Evolutionary conservation across 176 grass and related monocot species (phyloP), one percentile per base, ranked within the genome.

Genomic region (Metroxylon sagu): DNA sequence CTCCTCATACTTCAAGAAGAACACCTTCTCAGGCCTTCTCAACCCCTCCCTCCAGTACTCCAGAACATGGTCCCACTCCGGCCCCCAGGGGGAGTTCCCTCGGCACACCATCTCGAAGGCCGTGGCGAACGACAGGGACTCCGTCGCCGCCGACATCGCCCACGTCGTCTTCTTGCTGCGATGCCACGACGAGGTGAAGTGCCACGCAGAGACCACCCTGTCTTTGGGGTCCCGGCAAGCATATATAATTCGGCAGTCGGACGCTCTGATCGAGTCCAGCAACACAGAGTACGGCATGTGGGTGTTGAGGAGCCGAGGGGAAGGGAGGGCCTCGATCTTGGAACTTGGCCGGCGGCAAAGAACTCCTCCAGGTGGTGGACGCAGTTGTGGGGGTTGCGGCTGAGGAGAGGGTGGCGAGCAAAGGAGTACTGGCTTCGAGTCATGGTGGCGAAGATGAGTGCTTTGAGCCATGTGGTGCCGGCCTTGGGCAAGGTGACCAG

Each of bases 401-500:
- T 2, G 18, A 76, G 77, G 35, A 89, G 69, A 12, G 74, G 71
- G 78, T 89, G 86, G 50, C 28, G n/a, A 56, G 21, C n/a, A 8
- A 15, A 14, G 48, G 29, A 4, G 56, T 85, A 66, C 4, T 2
- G 16, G 27, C 17, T 1, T 49, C 78, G 77, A 30, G 68, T 60
- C 54, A 57, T 27, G 66, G 80, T 50, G 63, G 25, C 16, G 78
- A 79, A 85, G 14, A 53, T 29, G 60, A 89, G 70, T 0, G 82
- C 77, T 59, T 89, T 89, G 48, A 85, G 68, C 86, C 82, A 89
- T 27, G 77, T 89, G 17, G 77, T 76, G 65, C 81, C 81, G 31
- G 74, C 72, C 56, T 85, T 89, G 49, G 48, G 64, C 4, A 66
- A 53, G 67, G 77, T 85, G 50, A 77, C 67, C 18, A 85, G 77